Evolutionary conservation across 2,329 filamentous ascomycete genomes (phyloP), one percentile per base, ranked within the genome.

Genomic region (Talaromyces sp.): DNA sequence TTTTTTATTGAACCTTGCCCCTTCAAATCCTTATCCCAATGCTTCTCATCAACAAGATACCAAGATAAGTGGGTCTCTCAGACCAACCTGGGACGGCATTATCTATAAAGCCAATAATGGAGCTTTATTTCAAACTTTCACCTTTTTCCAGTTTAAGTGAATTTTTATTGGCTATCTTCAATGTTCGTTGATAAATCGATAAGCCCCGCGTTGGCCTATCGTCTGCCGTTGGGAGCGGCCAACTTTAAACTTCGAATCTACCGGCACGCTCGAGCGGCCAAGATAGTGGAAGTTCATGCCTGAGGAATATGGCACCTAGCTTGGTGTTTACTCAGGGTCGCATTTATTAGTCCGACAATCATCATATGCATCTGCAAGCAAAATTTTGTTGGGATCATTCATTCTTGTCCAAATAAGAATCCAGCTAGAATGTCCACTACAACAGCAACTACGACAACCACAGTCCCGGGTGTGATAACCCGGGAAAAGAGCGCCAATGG

Each of bases 401-500:
- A n/a, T n/a, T n/a, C n/a, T n/a, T n/a, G n/a, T n/a, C n/a, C n/a
- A n/a, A n/a, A n/a, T n/a, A 4, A 27, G 24, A 27, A 9, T 27
- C 24, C 24, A 27, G 24, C 9, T 27, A 32, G 16, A 30, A 45
- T 45, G 42, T 32, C 42, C n/a, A 45, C 24, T n/a, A 45, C 42
- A 41, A 41, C 37, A 19, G 11, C n/a, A 27, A n/a, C n/a, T n/a
- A 27, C 24, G 24, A 27, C 24, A 27, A 27, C 24, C 8, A 33
- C 16, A 10, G n/a, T 20, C 42, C 29, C 42, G 14, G 17, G 13
- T n/a, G 20, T 19, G 11, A 20, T 45, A 4, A 45, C 42, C 7
- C 42, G 42, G 14, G 24, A 45, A 20, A 45, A 45, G 42, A 32
- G 32, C n/a, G 29, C n/a, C 11, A 45, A 45, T 45, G 42, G 42